Evolutionary conservation across 2,329 filamentous ascomycete genomes (phyloP).

Genomic region (Trichoderma afroharzianum): DNA sequence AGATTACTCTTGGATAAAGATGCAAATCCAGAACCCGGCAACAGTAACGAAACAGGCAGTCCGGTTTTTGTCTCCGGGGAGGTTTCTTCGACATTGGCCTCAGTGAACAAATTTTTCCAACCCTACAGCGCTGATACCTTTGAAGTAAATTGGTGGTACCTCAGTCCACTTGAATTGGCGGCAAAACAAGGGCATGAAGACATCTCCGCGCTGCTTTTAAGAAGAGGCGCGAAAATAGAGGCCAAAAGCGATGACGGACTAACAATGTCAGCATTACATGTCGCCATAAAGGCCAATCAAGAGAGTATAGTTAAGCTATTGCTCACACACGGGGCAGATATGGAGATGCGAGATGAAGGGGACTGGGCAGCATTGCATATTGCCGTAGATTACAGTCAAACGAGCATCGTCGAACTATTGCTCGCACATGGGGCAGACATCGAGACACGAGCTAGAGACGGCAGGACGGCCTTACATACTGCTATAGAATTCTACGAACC

Average conservation of each 20-base stretch:
- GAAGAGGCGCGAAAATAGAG: neutral
- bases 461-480: too few relatives aligned
- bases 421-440: neutral
- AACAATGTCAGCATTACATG: neutral
- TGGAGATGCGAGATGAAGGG: neutral
- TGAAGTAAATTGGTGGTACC: neutral
- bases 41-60: neutral
- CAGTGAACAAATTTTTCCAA: neutral
- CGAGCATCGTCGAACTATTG: neutral
- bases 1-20: neutral
- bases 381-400: neutral
- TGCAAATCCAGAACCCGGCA: neutral
- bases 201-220: neutral
- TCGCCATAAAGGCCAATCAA: neutral
- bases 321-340: neutral
- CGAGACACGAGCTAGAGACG: neutral
- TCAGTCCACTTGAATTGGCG: neutral
- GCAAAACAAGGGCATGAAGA: neutral
- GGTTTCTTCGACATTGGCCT: accelerated
- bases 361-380: neutral
- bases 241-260: neutral
- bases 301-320: neutral
- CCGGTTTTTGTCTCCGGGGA: accelerated
- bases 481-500: too few relatives aligned
- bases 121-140: neutral